Evolutionary conservation across 805 yeast species (phyloP).

Genomic region (Cyberlindnera euphorbiae): DNA sequence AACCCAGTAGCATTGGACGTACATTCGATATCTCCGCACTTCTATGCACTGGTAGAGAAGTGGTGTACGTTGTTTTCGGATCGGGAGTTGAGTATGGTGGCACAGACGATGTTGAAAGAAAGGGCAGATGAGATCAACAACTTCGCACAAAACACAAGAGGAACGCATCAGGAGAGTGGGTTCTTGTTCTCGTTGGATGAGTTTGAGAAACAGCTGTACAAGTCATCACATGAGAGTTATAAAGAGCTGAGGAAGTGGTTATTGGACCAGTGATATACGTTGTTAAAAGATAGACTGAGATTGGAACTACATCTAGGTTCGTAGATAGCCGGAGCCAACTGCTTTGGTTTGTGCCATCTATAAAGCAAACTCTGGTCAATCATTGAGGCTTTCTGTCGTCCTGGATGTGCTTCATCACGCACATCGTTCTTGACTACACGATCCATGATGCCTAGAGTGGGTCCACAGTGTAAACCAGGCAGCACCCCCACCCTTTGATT

Average conservation of each 20-base stretch:
- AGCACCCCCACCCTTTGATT: too few relatives aligned
- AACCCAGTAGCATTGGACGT: conserved; percentile 64
- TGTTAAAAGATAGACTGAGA: too few relatives aligned
- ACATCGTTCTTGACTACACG: too few relatives aligned
- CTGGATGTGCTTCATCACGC: too few relatives aligned
- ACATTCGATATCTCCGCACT: conserved; percentile 60
- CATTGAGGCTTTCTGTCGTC: too few relatives aligned
- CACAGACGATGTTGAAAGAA: conserved; percentile 47
- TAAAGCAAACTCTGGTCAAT: too few relatives aligned
- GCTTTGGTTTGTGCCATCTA: too few relatives aligned
- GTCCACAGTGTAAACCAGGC: too few relatives aligned
- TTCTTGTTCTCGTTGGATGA: conserved; percentile 71
- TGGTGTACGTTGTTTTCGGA: conserved; percentile 77
- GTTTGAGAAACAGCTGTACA: conserved; percentile 61
- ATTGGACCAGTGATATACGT: conserved; percentile 9
- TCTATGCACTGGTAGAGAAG: conserved; percentile 61
- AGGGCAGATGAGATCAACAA: conserved; percentile 72
- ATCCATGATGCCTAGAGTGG: too few relatives aligned
- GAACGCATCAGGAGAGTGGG: conserved; percentile 41
- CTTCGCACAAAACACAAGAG: conserved; percentile 41
- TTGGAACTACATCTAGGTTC: too few relatives aligned
- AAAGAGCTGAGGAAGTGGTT: conserved; percentile 42
- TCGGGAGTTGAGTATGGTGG: conserved; percentile 49
- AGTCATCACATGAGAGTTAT: conserved; percentile 45
- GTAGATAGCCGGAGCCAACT: too few relatives aligned